Evolutionary conservation across 139 green algal genomes (phyloP).

Genomic region (Raphidocelis subcapitata): DNA sequence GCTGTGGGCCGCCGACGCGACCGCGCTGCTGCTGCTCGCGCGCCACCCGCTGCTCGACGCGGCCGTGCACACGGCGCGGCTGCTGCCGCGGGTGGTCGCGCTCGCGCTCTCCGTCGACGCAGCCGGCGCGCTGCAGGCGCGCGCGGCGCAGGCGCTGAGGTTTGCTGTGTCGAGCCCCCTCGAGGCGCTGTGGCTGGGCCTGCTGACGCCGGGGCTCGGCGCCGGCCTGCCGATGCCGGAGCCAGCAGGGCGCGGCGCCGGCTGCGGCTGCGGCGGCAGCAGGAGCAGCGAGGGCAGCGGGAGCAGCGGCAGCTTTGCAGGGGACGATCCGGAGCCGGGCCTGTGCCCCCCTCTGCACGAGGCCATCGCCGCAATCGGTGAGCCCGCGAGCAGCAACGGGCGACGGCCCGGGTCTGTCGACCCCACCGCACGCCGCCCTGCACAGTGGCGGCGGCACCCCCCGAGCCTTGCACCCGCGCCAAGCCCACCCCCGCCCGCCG

Average conservation of each 20-base stretch:
- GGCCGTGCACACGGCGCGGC: neutral
- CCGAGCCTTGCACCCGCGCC: no score
- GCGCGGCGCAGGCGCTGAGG: conserved; percentile 18
- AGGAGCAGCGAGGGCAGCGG: conserved; percentile 9
- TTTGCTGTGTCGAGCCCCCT: conserved; percentile 6
- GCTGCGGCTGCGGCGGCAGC: conserved; percentile 10
- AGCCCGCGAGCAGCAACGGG: no score
- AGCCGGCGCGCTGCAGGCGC: conserved; percentile 22
- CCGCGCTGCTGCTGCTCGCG: conserved; percentile 23
- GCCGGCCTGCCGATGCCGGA: neutral
- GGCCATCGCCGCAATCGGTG: no score
- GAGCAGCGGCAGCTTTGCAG: no score
- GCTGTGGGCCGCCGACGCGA: conserved; percentile 15
- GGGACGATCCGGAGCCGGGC: no score
- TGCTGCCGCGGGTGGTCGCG: conserved; percentile 12
- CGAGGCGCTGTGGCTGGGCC: conserved; percentile 18
- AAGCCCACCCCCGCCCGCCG: no score
- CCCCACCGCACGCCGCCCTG: no score
- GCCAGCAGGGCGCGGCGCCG: neutral
- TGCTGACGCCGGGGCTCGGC: conserved; percentile 14
- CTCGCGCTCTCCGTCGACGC: conserved; percentile 2
- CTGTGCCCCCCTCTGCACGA: no score
- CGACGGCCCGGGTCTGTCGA: no score
- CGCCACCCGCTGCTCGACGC: conserved; percentile 13
- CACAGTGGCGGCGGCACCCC: no score